Evolutionary conservation across 116 monocot genomes (phyloP), one percentile per base, ranked within the genome.

Genomic region (Zostera marina): DNA sequence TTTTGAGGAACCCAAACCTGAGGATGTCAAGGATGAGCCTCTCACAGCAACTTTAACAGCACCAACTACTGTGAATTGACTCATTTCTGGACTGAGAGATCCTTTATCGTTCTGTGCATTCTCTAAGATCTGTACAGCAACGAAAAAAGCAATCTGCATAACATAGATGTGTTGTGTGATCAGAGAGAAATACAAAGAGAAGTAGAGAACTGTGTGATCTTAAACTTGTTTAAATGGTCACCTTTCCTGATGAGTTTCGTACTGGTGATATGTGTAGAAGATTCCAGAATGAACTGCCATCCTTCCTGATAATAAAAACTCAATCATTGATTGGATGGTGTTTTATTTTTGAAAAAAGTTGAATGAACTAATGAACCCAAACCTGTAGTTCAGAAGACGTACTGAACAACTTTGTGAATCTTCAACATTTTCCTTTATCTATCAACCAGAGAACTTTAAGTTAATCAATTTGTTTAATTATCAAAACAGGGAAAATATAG

Each of bases 211-310:
- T n/a, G n/a, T 40, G 12, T 14, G 15, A 40, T 32, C 5, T 32
- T 8, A 26, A 26, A 53, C 23, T 25, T 56, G 38, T 0, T 9
- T n/a, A 43, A 19, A 11, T 17, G n/a, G 14, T 6, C 11, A 98
- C 90, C 98, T 98, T 98, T 61, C 98, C 98, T 47, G 79, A 70
- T 58, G 90, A 76, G 73, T 86, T 86, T 53, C 98, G 74, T 21
- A 90, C 78, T 41, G 98, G 86, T 52, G 90, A 80, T 53, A 86
- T 69, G 44, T 86, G 79, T 41, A 98, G 81, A 68, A 66, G 68
- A 69, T 98, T 90, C 86, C 86, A 75, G 59, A 98, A 98, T n/a
- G 79, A 71, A 52, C 76, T 80, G 65, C 74, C 79, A 69, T 86
- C 86, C 76, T 90, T 90, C 76, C 98, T 98, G 44, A 44, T 43